phyloP scores from a whole-genome alignment of 768 basidiomycete genomes.

The Lentinula raphanica region DNA sequence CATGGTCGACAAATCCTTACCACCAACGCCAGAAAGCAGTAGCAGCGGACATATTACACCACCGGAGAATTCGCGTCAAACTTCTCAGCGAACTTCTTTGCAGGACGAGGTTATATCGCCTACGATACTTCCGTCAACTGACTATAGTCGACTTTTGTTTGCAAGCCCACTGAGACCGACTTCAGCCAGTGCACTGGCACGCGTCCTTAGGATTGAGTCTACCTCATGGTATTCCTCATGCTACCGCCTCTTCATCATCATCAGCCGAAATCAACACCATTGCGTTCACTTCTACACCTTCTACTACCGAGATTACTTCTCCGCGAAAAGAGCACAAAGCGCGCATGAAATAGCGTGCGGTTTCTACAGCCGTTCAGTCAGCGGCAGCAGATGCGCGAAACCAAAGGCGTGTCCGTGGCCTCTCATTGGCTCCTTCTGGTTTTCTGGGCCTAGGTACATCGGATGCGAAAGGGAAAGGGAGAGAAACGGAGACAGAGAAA shows the following conservation, averaged over 20 bases:
- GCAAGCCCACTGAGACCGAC: slow-evolving; percentile 20
- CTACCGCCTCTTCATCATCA: slow-evolving; percentile 36
- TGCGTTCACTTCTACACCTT: slow-evolving; percentile 31
- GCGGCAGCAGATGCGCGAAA: slow-evolving; percentile 5
- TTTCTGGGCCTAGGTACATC: slow-evolving; percentile 30
- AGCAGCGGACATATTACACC: slow-evolving; percentile 11
- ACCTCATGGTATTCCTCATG: slow-evolving; percentile 44
- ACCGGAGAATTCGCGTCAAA: neutral
- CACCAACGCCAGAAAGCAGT: slow-evolving; percentile 38
- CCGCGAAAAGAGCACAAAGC: slow-evolving; percentile 37
- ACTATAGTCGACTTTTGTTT: slow-evolving; percentile 7
- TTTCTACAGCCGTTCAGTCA: slow-evolving; percentile 16
- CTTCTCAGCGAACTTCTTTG: slow-evolving; percentile 2
- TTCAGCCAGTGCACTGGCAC: slow-evolving; percentile 41
- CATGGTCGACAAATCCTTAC: slow-evolving; percentile 45
- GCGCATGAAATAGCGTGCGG: slow-evolving; percentile 34
- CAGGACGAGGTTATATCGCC: slow-evolving; percentile 9
- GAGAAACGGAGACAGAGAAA: slow-evolving; percentile 35
- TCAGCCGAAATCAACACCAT: slow-evolving; percentile 45
- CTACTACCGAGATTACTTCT: slow-evolving; percentile 14
- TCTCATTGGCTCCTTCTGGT: slow-evolving; percentile 50
- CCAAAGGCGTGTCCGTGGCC: slow-evolving; percentile 40
- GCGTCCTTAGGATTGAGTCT: slow-evolving; percentile 56
- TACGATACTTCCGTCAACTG: slow-evolving; percentile 8
- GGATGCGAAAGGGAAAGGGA: slow-evolving; percentile 43